These are phyloP conservation scores for Penicillium concentricum DNA, from an alignment of 2,329 filamentous ascomycete genomes.

Conservation along the genomic window DNA sequence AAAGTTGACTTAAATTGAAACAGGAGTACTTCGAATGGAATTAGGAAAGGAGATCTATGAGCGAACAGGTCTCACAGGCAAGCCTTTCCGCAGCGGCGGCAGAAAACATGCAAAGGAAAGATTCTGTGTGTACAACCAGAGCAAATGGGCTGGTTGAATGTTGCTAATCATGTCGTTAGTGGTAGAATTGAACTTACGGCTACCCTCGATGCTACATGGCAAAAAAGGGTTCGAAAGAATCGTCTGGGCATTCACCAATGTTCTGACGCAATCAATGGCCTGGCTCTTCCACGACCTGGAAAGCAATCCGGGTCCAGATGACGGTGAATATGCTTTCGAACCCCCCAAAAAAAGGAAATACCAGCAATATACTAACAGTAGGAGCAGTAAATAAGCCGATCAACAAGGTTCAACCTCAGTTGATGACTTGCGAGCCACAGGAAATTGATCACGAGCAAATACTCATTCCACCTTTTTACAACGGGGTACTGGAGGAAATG, in stretches of 20 bases:
- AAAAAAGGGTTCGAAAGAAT: conserved; percentile 81
- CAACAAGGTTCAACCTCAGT: conserved; percentile 40
- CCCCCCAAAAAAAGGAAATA: background rate
- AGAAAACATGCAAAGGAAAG: conserved; percentile 66
- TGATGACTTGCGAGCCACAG: conserved; percentile 30
- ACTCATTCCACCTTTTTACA: conserved; percentile 30
- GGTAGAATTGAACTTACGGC: conserved; percentile 72
- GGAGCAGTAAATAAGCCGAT: conserved; percentile 31
- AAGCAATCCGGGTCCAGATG: conserved; percentile 24
- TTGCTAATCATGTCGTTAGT: conserved; percentile 50
- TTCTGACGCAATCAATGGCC: conserved; percentile 63
- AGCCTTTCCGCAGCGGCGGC: conserved; percentile 58
- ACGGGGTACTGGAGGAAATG: conserved; percentile 20
- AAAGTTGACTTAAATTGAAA: background rate
- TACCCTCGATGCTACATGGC: conserved; percentile 74
- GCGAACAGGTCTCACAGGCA: conserved; percentile 74
- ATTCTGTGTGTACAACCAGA: conserved; percentile 60
- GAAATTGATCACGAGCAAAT: conserved; percentile 27
- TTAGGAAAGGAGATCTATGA: conserved; percentile 82
- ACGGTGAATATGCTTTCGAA: conserved; percentile 42
- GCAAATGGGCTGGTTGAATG: background rate
- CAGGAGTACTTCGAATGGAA: conserved; percentile 71
- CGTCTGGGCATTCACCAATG: conserved; percentile 74
- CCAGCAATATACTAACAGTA: background rate
- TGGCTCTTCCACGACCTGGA: conserved; percentile 76